These are phyloP conservation scores for Cercis canadensis DNA, from an alignment of 306 rosid genomes.

Conservation along the genomic window DNA sequence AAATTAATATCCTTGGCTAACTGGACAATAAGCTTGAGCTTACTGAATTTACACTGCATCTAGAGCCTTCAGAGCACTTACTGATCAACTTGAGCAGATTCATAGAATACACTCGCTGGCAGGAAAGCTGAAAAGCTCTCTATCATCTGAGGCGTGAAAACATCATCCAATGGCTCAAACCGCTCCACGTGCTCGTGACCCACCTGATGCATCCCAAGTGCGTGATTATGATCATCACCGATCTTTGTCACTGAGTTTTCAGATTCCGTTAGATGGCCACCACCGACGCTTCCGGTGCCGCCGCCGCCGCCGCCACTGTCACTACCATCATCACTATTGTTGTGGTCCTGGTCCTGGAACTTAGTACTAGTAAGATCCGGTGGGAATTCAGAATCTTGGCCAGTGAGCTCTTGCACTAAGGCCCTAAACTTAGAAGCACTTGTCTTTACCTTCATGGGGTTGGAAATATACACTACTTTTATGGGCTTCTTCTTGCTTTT, in stretches of 20 bases:
- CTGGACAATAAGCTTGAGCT: constrained; percentile 11
- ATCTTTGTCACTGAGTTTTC: constrained; percentile 13
- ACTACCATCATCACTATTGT: too few species aligned
- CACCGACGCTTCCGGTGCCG: neutral
- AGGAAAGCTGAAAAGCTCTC: constrained; percentile 53
- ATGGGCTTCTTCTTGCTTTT: constrained; percentile 46
- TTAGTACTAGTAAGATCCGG: constrained; percentile 48
- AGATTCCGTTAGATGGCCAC: neutral
- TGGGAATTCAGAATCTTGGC: constrained; percentile 71
- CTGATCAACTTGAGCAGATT: constrained; percentile 43
- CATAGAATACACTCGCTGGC: constrained; percentile 46
- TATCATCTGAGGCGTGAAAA: constrained; percentile 59
- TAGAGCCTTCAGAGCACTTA: constrained; percentile 18
- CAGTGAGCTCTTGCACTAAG: constrained; percentile 78
- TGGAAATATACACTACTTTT: constrained; percentile 78
- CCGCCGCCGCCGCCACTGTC: neutral
- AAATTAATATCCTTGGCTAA: too few species aligned
- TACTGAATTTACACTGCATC: constrained; percentile 41
- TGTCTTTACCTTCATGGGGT: constrained; percentile 71
- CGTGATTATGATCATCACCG: neutral
- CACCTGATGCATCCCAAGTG: neutral
- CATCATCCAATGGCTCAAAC: constrained; percentile 54
- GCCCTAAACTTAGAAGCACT: constrained; percentile 66
- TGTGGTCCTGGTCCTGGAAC: constrained; percentile 17
- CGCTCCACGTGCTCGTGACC: constrained; percentile 1